phyloP scores from a whole-genome alignment of 2,329 filamentous ascomycete species.

The Periconia macrospinosa region DNA sequence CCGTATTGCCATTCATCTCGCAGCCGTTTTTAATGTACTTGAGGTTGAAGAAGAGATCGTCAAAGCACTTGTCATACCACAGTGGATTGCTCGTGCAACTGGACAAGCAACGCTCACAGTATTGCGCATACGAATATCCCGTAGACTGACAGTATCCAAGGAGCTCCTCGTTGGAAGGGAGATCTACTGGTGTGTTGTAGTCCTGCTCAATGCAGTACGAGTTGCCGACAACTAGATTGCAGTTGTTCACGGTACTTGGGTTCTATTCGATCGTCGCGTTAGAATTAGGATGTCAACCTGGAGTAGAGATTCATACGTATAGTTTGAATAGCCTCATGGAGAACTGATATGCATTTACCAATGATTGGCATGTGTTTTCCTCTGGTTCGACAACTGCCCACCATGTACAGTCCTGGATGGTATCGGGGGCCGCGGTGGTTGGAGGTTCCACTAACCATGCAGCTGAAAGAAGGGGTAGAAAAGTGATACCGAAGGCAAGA shows the following conservation, averaged over 20 bases:
- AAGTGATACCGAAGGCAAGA: neutral
- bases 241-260: neutral
- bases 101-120: neutral
- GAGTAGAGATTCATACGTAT: constrained; percentile 1
- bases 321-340: neutral
- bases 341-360: neutral
- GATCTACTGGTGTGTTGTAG: neutral
- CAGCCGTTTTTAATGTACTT: too few species aligned
- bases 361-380: neutral
- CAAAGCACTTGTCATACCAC: neutral
- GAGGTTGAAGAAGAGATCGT: too few species aligned
- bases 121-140: neutral
- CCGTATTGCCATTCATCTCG: too few species aligned
- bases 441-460: neutral
- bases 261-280: neutral
- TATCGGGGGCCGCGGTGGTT: neutral
- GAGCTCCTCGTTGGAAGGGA: neutral
- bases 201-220: neutral
- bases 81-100: neutral
- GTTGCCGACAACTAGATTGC: neutral
- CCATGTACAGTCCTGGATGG: neutral
- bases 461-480: neutral
- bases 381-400: neutral
- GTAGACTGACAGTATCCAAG: neutral
- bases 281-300: neutral